Conservation (phyloP, 169 alveolate species). For the Plasmodium knowlesi region DNA sequence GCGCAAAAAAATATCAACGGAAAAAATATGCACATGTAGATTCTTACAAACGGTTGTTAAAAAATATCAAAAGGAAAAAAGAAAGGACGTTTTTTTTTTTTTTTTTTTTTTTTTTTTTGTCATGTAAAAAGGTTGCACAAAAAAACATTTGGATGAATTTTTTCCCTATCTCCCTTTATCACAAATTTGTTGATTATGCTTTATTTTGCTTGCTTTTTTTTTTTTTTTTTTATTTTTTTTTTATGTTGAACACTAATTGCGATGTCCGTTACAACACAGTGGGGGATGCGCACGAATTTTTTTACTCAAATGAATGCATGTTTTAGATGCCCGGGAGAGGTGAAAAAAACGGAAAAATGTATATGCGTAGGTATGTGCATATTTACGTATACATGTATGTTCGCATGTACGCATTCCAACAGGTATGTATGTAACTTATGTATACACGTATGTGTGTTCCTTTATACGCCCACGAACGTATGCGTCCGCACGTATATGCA, state of each 20-base stretch:
- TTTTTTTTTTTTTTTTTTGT: neutral
- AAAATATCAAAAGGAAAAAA: neutral
- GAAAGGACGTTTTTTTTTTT: neutral
- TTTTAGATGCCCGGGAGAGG: neutral
- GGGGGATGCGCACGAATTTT: neutral
- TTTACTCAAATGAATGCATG: neutral
- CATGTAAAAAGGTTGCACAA: neutral
- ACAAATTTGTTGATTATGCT: neutral
- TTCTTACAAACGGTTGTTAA: neutral
- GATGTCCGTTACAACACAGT: neutral
- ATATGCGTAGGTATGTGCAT: neutral
- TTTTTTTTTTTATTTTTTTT: neutral
- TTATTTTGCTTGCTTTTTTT: neutral
- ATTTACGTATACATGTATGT: slow-evolving; percentile 4
- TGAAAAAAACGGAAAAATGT: neutral
- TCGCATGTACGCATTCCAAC: neutral
- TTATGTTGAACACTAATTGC: neutral
- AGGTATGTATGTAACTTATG: neutral
- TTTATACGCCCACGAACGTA: neutral
- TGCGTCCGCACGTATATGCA: neutral
- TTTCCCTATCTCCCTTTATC: neutral
- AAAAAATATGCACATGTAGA: slow-evolving; percentile 1
- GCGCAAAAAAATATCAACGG: neutral
- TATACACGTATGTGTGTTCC: neutral
- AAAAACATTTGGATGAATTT: neutral